These are phyloP conservation scores for Dipodascopsis uninucleata DNA, from an alignment of 805 yeast species.

Conservation along the genomic window DNA sequence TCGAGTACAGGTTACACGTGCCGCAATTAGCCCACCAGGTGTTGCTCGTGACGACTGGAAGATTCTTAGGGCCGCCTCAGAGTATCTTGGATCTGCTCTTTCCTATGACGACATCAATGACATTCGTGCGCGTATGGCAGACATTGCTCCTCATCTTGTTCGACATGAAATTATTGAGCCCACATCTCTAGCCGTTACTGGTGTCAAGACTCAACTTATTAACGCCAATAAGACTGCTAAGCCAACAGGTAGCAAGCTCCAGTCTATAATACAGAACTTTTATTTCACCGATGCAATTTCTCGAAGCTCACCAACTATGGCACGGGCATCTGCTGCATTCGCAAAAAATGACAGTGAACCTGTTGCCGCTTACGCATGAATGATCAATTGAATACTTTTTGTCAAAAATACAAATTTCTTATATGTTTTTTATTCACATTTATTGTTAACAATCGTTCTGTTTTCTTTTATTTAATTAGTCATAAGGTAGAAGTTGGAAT, in stretches of 20 bases:
- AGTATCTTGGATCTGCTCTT: slow-evolving; percentile 63
- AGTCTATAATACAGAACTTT: slow-evolving; percentile 74
- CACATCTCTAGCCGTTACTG: slow-evolving; percentile 56
- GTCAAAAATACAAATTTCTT: too few relatives aligned
- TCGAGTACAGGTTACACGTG: slow-evolving; percentile 77
- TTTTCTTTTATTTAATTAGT: too few relatives aligned
- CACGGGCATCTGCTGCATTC: slow-evolving; percentile 62
- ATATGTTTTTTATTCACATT: too few relatives aligned
- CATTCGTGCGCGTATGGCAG: slow-evolving; percentile 64
- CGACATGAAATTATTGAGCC: slow-evolving; percentile 74
- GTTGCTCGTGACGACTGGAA: slow-evolving; percentile 92
- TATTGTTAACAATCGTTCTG: too few relatives aligned
- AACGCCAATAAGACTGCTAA: slow-evolving; percentile 39
- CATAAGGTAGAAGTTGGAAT: too few relatives aligned
- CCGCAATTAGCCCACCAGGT: slow-evolving; percentile 85
- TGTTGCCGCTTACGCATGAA: slow-evolving; percentile 24
- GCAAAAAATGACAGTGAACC: slow-evolving; percentile 21
- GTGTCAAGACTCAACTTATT: slow-evolving; percentile 46
- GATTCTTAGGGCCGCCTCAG: slow-evolving; percentile 76
- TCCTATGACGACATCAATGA: slow-evolving; percentile 73
- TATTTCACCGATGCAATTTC: slow-evolving; percentile 86
- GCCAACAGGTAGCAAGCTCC: slow-evolving; percentile 49
- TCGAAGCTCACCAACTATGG: slow-evolving; percentile 86
- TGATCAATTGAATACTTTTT: too few relatives aligned
- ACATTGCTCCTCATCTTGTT: slow-evolving; percentile 76